A percentile compares a stretch with the other conserved stretches of the same genome.
Evolutionary conservation across 192 early-diverging fungal genomes (phyloP).

Genomic region (Dissophora globulifera): DNA sequence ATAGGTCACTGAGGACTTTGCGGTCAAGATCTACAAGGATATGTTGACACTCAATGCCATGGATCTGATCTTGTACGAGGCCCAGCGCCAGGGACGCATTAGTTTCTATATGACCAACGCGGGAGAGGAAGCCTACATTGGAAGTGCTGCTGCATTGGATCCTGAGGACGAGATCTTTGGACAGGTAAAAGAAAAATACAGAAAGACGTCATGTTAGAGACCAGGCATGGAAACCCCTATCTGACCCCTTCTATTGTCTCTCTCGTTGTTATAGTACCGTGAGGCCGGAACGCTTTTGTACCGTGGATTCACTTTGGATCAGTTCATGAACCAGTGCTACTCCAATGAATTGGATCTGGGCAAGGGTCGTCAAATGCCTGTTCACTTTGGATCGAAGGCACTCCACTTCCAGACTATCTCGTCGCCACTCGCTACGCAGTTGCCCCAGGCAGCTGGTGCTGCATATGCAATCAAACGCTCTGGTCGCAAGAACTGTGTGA

Average conservation of each 20-base stretch:
- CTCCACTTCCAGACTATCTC: constrained; percentile 97
- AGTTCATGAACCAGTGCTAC: constrained; percentile 98
- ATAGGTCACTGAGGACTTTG: constrained; percentile 80
- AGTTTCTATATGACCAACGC: constrained; percentile 99
- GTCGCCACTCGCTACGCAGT: constrained; percentile 94
- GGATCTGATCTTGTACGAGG: constrained; percentile 97
- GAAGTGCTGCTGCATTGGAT: constrained; percentile 88
- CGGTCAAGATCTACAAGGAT: constrained; percentile 85
- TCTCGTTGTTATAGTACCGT: constrained; percentile 77
- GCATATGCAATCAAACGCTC: constrained; percentile 93
- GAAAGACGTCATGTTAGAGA: too few relatives aligned
- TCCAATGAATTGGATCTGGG: constrained; percentile 88
- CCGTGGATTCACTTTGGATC: constrained; percentile 92
- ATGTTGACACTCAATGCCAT: constrained; percentile 92
- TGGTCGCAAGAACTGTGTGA: constrained; percentile 79
- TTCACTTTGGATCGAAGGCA: constrained; percentile 91
- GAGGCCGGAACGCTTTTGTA: constrained; percentile 95
- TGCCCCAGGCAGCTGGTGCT: constrained; percentile 97
- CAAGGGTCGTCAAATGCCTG: constrained; percentile 99
- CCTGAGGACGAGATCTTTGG: constrained; percentile 93
- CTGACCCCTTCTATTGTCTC: not conserved
- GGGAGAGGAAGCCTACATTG: constrained; percentile 97
- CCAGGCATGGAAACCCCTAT: too few relatives aligned
- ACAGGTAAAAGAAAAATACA: constrained; percentile 64
- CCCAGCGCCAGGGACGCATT: constrained; percentile 97